These are phyloP conservation scores for Beta lomatogona DNA, from an alignment of 179 eudicot species.

Conservation along the genomic window DNA sequence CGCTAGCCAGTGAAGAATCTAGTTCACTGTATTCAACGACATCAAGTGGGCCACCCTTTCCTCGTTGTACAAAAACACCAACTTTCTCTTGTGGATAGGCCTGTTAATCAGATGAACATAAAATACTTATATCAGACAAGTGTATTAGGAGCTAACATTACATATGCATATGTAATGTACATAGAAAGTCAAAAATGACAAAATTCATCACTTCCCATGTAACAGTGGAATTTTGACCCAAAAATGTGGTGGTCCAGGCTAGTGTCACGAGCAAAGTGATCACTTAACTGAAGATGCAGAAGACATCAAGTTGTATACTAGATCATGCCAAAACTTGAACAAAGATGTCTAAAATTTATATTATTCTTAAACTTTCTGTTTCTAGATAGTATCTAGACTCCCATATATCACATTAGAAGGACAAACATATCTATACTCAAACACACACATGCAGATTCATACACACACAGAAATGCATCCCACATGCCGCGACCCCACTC, in stretches of 20 bases:
- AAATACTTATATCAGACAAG: not conserved
- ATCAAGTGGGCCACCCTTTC: slow-evolving; percentile 91
- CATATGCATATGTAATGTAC: not conserved
- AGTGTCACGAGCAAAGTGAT: not conserved
- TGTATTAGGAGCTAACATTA: not conserved
- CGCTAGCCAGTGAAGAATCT: slow-evolving; percentile 82
- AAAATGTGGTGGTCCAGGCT: not conserved
- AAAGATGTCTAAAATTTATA: not conserved
- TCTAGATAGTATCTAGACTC: not conserved
- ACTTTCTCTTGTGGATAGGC: slow-evolving; percentile 99
- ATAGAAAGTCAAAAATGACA: not conserved
- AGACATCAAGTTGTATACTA: not conserved
- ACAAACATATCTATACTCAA: not conserved
- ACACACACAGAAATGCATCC: no score
- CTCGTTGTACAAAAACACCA: slow-evolving; percentile 93
- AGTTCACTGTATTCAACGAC: slow-evolving; percentile 97
- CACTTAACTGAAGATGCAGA: not conserved
- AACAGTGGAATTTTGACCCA: not conserved
- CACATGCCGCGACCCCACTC: no score
- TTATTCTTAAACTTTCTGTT: not conserved
- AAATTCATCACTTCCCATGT: not conserved
- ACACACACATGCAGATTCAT: not conserved
- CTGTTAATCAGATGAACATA: slow-evolving; percentile 40
- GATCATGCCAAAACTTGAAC: not conserved
- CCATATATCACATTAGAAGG: not conserved